A percentile compares a stretch with the other conserved stretches of the same genome.
Conservation (phyloP, 345 rosid genomes). For the Eucalyptus virginea region DNA sequence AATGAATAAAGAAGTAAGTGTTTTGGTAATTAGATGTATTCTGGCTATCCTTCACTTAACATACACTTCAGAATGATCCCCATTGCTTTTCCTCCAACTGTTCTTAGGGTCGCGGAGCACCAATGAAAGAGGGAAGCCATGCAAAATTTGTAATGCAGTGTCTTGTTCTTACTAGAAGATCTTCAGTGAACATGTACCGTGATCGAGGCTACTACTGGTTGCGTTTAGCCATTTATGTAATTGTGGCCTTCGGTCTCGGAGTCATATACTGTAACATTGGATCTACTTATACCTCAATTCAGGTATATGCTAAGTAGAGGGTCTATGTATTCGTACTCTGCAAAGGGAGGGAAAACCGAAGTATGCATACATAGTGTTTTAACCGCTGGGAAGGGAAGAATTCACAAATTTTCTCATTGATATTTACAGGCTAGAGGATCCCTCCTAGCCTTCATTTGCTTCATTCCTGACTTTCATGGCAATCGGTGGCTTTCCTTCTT, state of each 20-base stretch:
- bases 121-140: neutral
- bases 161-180: neutral
- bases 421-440: neutral
- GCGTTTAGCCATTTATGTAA: neutral
- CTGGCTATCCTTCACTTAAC: neutral
- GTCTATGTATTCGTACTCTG: neutral
- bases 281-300: neutral
- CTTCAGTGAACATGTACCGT: neutral
- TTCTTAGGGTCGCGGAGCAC: neutral
- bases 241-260: neutral
- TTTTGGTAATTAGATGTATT: neutral
- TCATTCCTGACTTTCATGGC: neutral
- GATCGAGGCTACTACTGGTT: neutral
- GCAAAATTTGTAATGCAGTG: neutral
- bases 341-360: neutral
- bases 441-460: neutral
- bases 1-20: constrained; percentile 14
- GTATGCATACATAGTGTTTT: neutral
- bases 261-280: neutral
- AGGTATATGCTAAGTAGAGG: neutral
- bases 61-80: neutral
- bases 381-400: neutral
- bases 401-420: neutral
- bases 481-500: constrained; percentile 2
- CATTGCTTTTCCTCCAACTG: neutral